These are phyloP conservation scores for Neurospora sp. DNA, from an alignment of 495 filamentous ascomycete genomes.

Conservation along the genomic window DNA sequence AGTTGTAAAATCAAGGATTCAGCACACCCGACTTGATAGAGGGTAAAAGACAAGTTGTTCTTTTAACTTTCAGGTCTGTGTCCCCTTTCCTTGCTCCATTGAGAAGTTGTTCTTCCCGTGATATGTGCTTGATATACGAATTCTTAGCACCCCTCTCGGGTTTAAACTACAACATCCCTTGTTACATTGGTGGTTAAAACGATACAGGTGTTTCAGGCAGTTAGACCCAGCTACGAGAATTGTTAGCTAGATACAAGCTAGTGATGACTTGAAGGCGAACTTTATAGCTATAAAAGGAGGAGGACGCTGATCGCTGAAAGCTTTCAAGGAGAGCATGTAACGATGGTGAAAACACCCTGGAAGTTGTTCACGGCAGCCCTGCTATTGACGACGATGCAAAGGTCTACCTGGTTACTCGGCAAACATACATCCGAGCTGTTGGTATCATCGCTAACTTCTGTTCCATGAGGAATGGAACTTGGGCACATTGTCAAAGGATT, in stretches of 20 bases:
- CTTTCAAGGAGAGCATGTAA: not conserved
- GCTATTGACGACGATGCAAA: not conserved
- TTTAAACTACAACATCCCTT: not conserved
- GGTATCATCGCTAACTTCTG: not conserved
- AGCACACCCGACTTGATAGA: not conserved
- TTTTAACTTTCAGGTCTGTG: not conserved
- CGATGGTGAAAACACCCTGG: not conserved
- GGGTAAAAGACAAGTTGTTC: not conserved
- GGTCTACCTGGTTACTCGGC: not conserved
- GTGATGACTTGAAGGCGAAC: not conserved
- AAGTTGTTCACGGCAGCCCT: not conserved
- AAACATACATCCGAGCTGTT: not conserved
- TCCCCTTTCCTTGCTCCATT: not conserved
- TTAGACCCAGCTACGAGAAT: not conserved
- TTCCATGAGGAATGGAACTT: not conserved
- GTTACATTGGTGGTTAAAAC: not conserved
- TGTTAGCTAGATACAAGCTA: not conserved
- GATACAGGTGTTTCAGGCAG: not conserved
- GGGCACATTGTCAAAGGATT: not conserved
- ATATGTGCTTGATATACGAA: not conserved
- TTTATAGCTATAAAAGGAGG: not conserved
- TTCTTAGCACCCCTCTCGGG: not conserved
- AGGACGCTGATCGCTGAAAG: not conserved
- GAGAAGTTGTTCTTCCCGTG: not conserved
- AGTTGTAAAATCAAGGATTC: not conserved